phyloP scores from a whole-genome alignment of 106 monocot genomes.

The Dendrobium huoshanense region DNA sequence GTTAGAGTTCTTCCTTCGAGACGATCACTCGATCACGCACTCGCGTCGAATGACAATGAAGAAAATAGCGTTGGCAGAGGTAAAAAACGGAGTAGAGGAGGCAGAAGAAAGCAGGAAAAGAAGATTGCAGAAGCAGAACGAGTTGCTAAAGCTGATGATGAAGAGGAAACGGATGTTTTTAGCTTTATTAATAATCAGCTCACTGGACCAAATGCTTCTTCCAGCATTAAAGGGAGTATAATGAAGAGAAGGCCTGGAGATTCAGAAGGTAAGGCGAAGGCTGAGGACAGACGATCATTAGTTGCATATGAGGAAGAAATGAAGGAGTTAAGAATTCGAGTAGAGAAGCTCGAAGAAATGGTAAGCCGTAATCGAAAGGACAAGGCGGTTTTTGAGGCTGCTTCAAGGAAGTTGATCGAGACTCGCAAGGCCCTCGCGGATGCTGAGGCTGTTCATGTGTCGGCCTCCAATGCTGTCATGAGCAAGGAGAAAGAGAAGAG shows the following conservation, averaged over 20 bases:
- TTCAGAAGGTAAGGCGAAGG: constrained; percentile 6
- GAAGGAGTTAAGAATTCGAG: constrained; percentile 52
- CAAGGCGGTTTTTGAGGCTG: constrained; percentile 72
- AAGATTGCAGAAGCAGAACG: constrained; percentile 58
- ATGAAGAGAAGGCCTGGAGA: constrained; percentile 20
- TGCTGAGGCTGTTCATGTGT: constrained; percentile 67
- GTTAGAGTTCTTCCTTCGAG: constrained; percentile 64
- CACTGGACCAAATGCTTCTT: constrained; percentile 26
- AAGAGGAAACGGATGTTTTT: constrained; percentile 49
- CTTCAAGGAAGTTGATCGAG: constrained; percentile 51
- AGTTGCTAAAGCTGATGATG: constrained; percentile 50
- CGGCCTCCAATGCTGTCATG: constrained; percentile 56
- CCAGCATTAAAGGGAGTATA: background rate
- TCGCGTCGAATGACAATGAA: constrained; percentile 24
- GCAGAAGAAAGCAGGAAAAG: constrained; percentile 69
- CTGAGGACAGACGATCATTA: constrained; percentile 61
- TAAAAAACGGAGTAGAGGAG: constrained; percentile 78
- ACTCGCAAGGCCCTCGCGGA: constrained; percentile 50
- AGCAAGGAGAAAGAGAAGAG: constrained; percentile 88
- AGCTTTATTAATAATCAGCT: constrained; percentile 91
- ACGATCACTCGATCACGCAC: constrained; percentile 80
- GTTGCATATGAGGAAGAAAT: constrained; percentile 77
- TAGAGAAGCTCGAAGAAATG: constrained; percentile 84
- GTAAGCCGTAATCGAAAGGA: constrained; percentile 69
- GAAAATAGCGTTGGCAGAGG: constrained; percentile 14